Evolutionary conservation across 2,329 filamentous ascomycete genomes (phyloP).

Genomic region (Colletotrichum sidae): DNA sequence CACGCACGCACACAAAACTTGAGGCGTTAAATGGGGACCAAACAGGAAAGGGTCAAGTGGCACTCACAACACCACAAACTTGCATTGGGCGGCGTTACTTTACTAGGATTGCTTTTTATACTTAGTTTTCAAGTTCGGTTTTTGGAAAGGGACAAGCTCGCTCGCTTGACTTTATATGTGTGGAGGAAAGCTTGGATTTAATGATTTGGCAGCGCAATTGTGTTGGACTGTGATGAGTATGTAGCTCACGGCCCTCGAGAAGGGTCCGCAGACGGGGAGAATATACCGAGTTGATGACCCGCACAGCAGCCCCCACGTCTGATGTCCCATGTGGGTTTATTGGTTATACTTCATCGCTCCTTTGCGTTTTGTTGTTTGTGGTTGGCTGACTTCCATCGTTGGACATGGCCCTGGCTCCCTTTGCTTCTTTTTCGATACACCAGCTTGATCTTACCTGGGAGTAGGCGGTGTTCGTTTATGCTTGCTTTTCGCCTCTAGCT

Average conservation of each 20-base stretch:
- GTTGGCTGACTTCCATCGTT: too few relatives aligned
- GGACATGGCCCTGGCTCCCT: too few relatives aligned
- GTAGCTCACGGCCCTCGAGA: background rate
- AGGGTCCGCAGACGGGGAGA: slow-evolving; percentile 1
- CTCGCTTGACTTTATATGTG: too few relatives aligned
- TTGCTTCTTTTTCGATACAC: too few relatives aligned
- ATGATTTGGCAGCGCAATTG: slow-evolving; percentile 16
- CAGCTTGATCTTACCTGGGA: too few relatives aligned
- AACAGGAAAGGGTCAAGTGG: slow-evolving; percentile 9
- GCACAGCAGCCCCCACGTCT: background rate
- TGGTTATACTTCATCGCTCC: background rate
- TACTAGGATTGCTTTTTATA: slow-evolving; percentile 3
- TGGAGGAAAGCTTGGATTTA: slow-evolving; percentile 23
- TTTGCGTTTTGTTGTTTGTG: background rate
- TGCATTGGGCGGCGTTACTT: slow-evolving; percentile 37
- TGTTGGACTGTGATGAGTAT: slow-evolving; percentile 24
- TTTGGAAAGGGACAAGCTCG: too few relatives aligned
- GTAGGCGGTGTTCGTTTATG: too few relatives aligned
- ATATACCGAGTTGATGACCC: slow-evolving; percentile 18
- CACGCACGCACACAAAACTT: slow-evolving; percentile 18
- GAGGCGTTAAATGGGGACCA: slow-evolving; percentile 30
- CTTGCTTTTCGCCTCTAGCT: too few relatives aligned
- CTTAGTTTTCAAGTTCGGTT: background rate
- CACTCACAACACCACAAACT: slow-evolving; percentile 2
- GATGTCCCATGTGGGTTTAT: background rate